These are phyloP conservation scores for Phialocephala sp. DNA, from an alignment of 2,329 filamentous ascomycete genomes.

Conservation along the genomic window DNA sequence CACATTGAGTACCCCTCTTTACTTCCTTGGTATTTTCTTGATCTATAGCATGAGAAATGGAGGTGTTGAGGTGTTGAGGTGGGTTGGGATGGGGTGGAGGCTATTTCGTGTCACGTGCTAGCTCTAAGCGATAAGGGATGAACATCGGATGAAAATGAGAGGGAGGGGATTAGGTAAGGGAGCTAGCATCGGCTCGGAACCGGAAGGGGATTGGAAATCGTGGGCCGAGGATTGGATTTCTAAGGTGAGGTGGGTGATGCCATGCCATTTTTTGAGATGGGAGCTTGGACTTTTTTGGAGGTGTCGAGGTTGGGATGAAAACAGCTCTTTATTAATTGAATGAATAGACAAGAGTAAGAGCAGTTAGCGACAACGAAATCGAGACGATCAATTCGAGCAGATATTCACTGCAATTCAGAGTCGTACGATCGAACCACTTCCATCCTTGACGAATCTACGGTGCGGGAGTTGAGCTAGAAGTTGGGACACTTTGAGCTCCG, in stretches of 20 bases:
- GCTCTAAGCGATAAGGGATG: background rate
- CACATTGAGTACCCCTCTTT: too few relatives aligned
- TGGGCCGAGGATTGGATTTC: slow-evolving; percentile 12
- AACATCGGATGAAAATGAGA: background rate
- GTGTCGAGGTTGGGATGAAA: background rate
- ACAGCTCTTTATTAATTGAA: background rate
- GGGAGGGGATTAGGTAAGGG: too few relatives aligned
- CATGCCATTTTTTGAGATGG: background rate
- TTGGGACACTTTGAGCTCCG: too few relatives aligned
- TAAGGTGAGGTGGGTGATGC: background rate
- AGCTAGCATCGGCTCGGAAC: too few relatives aligned
- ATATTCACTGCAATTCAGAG: background rate
- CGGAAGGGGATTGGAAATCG: background rate
- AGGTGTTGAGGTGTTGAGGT: too few relatives aligned
- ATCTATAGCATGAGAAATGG: too few relatives aligned
- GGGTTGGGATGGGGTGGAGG: too few relatives aligned
- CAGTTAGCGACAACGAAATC: background rate
- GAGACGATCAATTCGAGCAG: background rate
- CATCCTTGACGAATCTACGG: background rate
- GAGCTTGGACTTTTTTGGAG: slow-evolving; percentile 2
- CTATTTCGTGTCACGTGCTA: too few relatives aligned
- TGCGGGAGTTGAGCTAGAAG: too few relatives aligned
- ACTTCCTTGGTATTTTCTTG: too few relatives aligned
- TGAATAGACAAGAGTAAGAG: background rate
- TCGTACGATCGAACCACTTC: background rate